Evolutionary conservation across 2,329 filamentous ascomycete genomes (phyloP), one percentile per base, ranked within the genome.

Genomic region (Pseudogymnoascus sp.): DNA sequence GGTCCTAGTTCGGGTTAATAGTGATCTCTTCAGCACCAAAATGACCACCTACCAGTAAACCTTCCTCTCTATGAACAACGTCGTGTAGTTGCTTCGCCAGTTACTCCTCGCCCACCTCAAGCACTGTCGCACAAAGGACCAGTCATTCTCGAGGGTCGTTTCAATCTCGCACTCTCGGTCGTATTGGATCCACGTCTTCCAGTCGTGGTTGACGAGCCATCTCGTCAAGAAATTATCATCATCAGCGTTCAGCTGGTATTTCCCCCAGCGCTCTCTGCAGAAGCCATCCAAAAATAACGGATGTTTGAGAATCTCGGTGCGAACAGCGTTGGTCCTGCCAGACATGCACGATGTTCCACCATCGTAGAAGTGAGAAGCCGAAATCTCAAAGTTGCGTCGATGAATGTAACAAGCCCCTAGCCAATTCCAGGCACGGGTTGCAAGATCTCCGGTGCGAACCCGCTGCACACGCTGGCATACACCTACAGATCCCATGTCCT

Each of bases 151-250:
- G 42, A 97, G 82, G 2, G 93, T 97, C 26, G 93, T 97, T 78
- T 95, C 87, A 65, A 97, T 88, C 76, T 96, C 90, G 71, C 91
- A 96, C 73, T 96, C 91, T 59, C 83, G 85, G 75, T 96, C 88
- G 78, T 96, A 96, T 78, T 97, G 93, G 76, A 97, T 90, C 82
- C 90, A 93, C 21, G 93, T 97, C 78, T 96, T 91, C 90, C 91
- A 96, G 69, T 88, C 84, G 78, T 96, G 89, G 68, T 87, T 90
- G 69, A 97, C 93, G 72, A 97, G 83, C 93, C 93, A 97, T 64
- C 93, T 87, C 6, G 93, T 97, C 70, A 97, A 91, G 78, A 97
- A 97, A 78, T 97, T 97, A 81, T 97, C 93, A 75, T 97, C 93
- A 76, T 97, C 93, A 26, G 93, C 92, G 73, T 97, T 97, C 66